Evolutionary conservation across 2,329 filamentous ascomycete genomes (phyloP), one percentile per base, ranked within the genome.

Genomic region (Spiromastix sp.): DNA sequence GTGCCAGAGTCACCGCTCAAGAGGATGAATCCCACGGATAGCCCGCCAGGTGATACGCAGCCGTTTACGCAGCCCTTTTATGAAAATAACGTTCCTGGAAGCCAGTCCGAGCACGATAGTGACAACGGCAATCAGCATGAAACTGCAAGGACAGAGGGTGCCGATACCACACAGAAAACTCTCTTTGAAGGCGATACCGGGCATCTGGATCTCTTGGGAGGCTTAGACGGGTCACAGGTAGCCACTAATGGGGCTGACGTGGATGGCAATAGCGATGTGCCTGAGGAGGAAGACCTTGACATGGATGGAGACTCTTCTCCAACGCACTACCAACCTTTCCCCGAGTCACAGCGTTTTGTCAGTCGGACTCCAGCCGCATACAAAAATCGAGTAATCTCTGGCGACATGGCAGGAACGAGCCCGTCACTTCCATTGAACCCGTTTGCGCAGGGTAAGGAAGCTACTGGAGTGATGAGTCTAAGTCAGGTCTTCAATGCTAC

Each of bases 281-380:
- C 46, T 43, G 18, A 26, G 38, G 41, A 79, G 71, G 46, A 78
- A 78, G 62, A 84, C 79, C 44, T 79, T 67, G 29, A 79, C 75
- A 51, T 73, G 73, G 38, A 83, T 71, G 19, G 77, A 77, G 42
- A 85, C 72, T 63, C 60, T 2, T 61, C 60, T 22, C 60, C 60
- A 7, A 47, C 55, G 34, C 48, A 48, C 5, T 56, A 49, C 29
- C 54, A 59, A 19, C 56, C 57, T 13, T 67, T 66, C 37, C 63
- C 63, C 2, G 63, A 67, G 42, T 67, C 64, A 2, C 64, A 67
- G 42, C 56, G 64, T 0, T 63, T 63, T 17, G 49, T 67, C 37
- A 50, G 54, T 17, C 59, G 55, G 9, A 66, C 65, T 2, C 64
- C 63, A 2, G 56, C 57, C 1, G 56, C 55, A 9, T 51, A 47